Base-by-base conservation (phyloP, 2,329 filamentous ascomycete species). In the Monosporascus sp. region DNA sequence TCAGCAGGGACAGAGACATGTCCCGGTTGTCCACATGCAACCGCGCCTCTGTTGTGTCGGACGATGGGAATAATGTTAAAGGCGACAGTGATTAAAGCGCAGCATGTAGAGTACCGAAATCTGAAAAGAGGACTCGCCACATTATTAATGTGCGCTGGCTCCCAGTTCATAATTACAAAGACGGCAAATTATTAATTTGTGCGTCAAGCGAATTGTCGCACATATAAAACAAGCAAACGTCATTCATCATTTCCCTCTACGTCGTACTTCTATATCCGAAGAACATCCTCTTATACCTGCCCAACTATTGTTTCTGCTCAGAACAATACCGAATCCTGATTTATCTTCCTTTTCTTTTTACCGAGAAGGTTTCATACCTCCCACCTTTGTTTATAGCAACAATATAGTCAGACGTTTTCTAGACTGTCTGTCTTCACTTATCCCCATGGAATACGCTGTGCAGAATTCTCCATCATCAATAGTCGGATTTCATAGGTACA, bases 381-480 rank as follows among this genome's bases (percentile, higher is more conserved):
- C 6, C 15, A 3, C 28, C 22, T 43, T 50, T 17, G 48, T 15
- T 43, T 20, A n/a, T 43, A 53, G 48, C 38, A 53, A 49, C 49
- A 56, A 52, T 28, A 46, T 45, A 40, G 40, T 17, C 53, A 7
- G 18, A 48, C 44, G 28, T 43, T 51, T 48, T n/a, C 48, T 9
- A n/a, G 35, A 37, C 35, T 17, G 47, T 31, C 38, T 37, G 11
- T 17, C 20, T 48, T 37, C 49, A 60, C 44, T 52, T 58, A 63
- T 61, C 63, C 63, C 60, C 58, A 67, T 66, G 64, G 63, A 66
- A 63, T 63, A 60, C 58, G 60, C 45, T 55, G 60, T 58, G 58
- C 58, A 59, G 49, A 54, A 51, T 20, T 53, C 55, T 14, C 51
- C 40, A 24, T 58, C 60, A 35, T 57, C 58, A 52, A 58, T 53